Evolutionary conservation across 768 basidiomycete species (phyloP).

Genomic region (Chiua virens): DNA sequence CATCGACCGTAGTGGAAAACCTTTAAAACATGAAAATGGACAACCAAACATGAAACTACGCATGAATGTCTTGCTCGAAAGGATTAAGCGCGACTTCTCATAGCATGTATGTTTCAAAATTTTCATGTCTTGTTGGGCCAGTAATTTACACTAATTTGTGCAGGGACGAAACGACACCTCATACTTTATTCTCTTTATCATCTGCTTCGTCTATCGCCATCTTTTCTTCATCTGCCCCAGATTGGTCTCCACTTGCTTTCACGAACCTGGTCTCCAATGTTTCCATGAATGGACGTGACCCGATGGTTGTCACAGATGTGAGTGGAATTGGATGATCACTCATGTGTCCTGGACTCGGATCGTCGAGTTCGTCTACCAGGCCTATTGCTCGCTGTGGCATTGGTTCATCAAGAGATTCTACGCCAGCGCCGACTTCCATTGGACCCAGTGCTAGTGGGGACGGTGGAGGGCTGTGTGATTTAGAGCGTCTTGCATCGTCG

Average conservation of each 20-base stretch:
- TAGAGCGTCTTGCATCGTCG: slow-evolving; percentile 76
- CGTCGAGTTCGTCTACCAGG: slow-evolving; percentile 83
- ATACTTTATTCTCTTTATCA: slow-evolving; percentile 60
- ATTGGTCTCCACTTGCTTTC: slow-evolving; percentile 41
- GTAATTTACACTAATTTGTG: slow-evolving; percentile 1
- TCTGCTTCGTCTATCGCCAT: slow-evolving; percentile 42
- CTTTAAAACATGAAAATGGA: slow-evolving; percentile 30
- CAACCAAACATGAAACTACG: slow-evolving; percentile 83
- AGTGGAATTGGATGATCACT: slow-evolving; percentile 77
- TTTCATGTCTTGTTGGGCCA: neutral
- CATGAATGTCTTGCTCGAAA: slow-evolving; percentile 84
- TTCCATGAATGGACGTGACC: slow-evolving; percentile 47
- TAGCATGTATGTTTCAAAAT: no score
- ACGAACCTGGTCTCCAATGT: slow-evolving; percentile 67
- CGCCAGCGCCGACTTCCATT: slow-evolving; percentile 31
- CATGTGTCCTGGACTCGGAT: slow-evolving; percentile 81
- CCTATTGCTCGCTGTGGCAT: slow-evolving; percentile 56
- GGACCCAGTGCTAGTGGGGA: slow-evolving; percentile 61
- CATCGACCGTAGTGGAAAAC: slow-evolving; percentile 30
- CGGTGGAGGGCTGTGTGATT: slow-evolving; percentile 76
- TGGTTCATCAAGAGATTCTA: slow-evolving; percentile 38
- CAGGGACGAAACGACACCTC: slow-evolving; percentile 13
- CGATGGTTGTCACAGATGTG: slow-evolving; percentile 56
- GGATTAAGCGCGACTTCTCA: slow-evolving; percentile 66
- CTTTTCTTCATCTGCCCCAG: slow-evolving; percentile 26